Evolutionary conservation across 306 rosid species (phyloP).

Genomic region (Quercus wislizeni): DNA sequence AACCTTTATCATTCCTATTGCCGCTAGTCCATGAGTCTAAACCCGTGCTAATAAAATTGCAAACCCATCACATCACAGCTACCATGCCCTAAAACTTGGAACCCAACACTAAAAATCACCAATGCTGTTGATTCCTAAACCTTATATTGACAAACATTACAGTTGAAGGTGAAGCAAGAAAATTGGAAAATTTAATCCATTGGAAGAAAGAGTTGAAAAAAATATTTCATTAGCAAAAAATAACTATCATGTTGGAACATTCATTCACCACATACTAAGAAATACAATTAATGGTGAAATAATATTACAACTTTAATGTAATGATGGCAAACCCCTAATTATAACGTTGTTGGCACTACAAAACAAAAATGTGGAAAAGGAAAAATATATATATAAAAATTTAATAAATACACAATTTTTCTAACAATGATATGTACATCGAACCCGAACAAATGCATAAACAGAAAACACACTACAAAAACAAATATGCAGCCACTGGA

Average conservation of each 20-base stretch:
- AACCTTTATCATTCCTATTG: too few species aligned
- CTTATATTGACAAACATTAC: too few species aligned
- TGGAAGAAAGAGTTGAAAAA: background rate
- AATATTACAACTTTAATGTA: slow-evolving; percentile 40
- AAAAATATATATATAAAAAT: slow-evolving; percentile 11
- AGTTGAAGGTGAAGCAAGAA: too few species aligned
- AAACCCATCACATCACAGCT: too few species aligned
- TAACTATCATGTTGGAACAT: background rate
- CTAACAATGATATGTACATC: slow-evolving; percentile 78
- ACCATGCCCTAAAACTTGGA: too few species aligned
- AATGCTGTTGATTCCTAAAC: too few species aligned
- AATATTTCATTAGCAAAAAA: background rate
- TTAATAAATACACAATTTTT: slow-evolving; percentile 35
- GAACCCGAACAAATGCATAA: slow-evolving; percentile 43
- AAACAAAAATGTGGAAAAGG: slow-evolving; percentile 23
- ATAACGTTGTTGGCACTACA: slow-evolving; percentile 35
- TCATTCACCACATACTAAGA: slow-evolving; percentile 14
- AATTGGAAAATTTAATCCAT: too few species aligned
- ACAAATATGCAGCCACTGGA: slow-evolving; percentile 20
- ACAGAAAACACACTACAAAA: slow-evolving; percentile 36
- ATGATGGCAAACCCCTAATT: slow-evolving; percentile 42
- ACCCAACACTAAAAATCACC: too few species aligned
- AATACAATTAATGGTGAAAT: slow-evolving; percentile 22
- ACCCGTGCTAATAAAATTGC: too few species aligned
- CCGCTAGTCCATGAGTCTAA: too few species aligned